Percentiles rank a stretch among this genome's conserved stretches.
phyloP scores from a whole-genome alignment of 208 protist species.

The Entamoeba invadens region DNA sequence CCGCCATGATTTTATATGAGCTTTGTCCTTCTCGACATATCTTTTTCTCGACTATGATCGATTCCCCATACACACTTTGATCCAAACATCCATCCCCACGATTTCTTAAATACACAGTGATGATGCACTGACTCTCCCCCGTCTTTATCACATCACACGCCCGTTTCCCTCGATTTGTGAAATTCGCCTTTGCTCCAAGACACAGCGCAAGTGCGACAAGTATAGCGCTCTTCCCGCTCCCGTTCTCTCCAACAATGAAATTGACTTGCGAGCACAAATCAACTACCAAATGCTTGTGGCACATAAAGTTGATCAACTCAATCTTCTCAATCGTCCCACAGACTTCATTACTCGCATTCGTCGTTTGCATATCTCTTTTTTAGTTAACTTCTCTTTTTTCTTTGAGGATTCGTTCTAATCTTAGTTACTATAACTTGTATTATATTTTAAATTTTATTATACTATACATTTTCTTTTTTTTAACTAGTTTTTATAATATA shows the following conservation, averaged over 20 bases:
- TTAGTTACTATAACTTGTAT: too few species aligned
- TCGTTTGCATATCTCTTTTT: background rate
- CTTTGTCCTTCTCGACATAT: background rate
- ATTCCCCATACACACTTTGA: constrained; percentile 3
- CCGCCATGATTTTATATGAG: background rate
- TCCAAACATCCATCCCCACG: background rate
- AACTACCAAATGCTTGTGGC: constrained; percentile 4
- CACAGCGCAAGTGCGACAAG: constrained; percentile 2
- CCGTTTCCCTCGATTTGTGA: background rate
- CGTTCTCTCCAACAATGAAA: constrained; percentile 13
- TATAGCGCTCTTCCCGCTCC: constrained; percentile 13
- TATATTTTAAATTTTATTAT: too few species aligned
- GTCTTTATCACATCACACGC: constrained; percentile 1
- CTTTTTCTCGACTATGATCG: background rate
- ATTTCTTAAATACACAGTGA: background rate
- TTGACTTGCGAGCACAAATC: constrained; percentile 12
- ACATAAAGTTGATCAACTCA: constrained; percentile 19
- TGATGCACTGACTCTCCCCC: background rate
- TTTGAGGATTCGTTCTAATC: background rate
- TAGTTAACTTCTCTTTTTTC: background rate
- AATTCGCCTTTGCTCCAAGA: background rate
- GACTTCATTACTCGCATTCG: background rate
- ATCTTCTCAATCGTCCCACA: constrained; percentile 3
- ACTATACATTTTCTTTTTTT: too few species aligned
- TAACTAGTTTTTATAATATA: too few species aligned